Evolutionary conservation across 2,329 filamentous ascomycete genomes (phyloP).

Genomic region (Trichoderma harzianum): DNA sequence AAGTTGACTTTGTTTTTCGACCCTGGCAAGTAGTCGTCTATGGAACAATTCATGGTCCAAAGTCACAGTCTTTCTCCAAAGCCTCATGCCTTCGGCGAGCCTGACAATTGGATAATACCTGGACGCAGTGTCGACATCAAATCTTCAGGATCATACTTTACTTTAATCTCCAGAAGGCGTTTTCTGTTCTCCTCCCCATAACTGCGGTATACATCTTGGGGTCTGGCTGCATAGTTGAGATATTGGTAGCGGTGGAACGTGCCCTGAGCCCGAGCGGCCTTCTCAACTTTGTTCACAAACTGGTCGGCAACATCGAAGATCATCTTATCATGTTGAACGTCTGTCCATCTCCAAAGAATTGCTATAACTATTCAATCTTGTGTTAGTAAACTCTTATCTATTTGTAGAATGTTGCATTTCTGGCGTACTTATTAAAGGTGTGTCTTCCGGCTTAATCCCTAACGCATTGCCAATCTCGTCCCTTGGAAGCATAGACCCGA

Average conservation of each 20-base stretch:
- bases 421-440: neutral
- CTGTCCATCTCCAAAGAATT: neutral
- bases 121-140: neutral
- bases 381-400: neutral
- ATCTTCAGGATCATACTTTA: neutral
- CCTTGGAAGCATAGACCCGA: neutral
- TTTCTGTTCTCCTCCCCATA: neutral
- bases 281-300: neutral
- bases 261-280: neutral
- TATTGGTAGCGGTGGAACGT: neutral
- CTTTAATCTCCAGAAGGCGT: neutral
- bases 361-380: neutral
- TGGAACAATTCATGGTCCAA: neutral
- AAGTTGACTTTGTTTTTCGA: neutral
- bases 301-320: neutral
- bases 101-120: neutral
- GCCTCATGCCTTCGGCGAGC: neutral
- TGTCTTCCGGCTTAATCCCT: neutral
- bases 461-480: neutral
- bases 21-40: neutral
- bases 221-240: neutral
- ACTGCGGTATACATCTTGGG: neutral
- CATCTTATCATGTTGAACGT: neutral
- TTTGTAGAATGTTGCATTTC: neutral
- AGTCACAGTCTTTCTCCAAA: neutral